Evolutionary conservation across 2,329 filamentous ascomycete genomes (phyloP), one percentile per base, ranked within the genome.

Genomic region (Thielaviopsis musarum): DNA sequence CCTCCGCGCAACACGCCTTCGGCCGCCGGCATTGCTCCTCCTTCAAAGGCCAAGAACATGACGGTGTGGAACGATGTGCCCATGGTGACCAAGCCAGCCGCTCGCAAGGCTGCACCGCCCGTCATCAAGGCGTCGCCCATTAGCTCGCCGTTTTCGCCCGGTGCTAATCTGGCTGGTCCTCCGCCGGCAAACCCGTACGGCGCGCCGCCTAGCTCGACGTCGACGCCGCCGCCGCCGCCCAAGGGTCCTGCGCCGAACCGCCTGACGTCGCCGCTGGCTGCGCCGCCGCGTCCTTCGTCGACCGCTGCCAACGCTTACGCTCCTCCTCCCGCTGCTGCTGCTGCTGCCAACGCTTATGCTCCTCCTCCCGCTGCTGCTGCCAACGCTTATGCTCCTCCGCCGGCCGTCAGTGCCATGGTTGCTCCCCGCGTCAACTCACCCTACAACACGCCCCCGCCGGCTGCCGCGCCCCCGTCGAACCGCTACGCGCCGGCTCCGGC

Each of bases 61-160:
- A 81, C 84, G 28, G 86, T 87, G 65, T 98, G 93, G 93, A 98
- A 98, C 66, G 93, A 98, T 70, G 85, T 94, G 57, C 93, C 93
- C 1, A 80, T 95, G 66, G 87, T 97, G 53, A 78, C 81, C 53
- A 88, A 91, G 74, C 74, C 79, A n/a, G 79, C 81, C 15, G 79
- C 84, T 22, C 83, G 91, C 64, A 82, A 85, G 68, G 19, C 60
- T 45, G 38, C 15, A 6, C 59, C 57, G 22, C 77, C 78, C 53
- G 96, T 91, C 0, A 89, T 91, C 2, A 82, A 77, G 59, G 75
- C 82, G 21, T 80, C 82, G 57, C 75, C 85, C 2, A 82, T 90
- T 56, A 81, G 77, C n/a, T 82, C 87, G 19, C 88, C 89, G 9
- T 95, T 93, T 74, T 78, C 82, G 1, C 81, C 80, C 65, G 83